Evolutionary conservation across 345 rosid genomes (phyloP), one percentile per base, ranked within the genome.

Genomic region (Populus davidiana): DNA sequence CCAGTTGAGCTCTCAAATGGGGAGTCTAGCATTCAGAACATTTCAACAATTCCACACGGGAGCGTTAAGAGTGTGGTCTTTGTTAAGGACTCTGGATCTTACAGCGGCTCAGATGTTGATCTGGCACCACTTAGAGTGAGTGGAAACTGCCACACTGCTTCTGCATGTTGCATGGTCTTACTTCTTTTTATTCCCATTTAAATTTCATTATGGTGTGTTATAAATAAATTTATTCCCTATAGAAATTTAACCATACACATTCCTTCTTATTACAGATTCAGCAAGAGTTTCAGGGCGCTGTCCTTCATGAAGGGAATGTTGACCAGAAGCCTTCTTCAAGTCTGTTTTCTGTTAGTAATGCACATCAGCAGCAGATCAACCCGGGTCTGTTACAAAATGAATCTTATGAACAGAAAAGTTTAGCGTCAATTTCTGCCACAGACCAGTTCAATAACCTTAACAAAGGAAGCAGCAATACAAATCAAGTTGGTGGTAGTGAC

Each of bases 91-190:
- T 50, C 72, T 59, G 78, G 47, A 38, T 75, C 80, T 1, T 79
- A 66, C 72, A 56, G 44, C 61, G 73, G 78, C 25, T 75, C 67
- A 25, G 81, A 78, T 62, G 67, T 73, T 2, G 74, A 76, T 67
- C 36, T 31, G 64, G 61, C 69, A 33, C 77, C 79, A 75, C 44
- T 33, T 31, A 27, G 38, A 44, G 90, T 85, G 69, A 82, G 88
- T 78, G 67, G 33, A 77, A 62, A 65, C 75, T 18, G 44, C 44
- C 63, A 75, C 76, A 38, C 18, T 49, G 2, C 36, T 67, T 27
- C 33, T 74, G 50, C 20, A 38, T 43, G 41, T 68, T 41, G 18
- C 71, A 25, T 38, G 23, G 25, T 25, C 5, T 20, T 6, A 12
- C 27, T 20, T 69, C 11, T 20, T 43, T 25, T 69, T 66, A 6